Base-by-base conservation (phyloP, 495 filamentous ascomycete genomes). In the Melanomma pulvis-pyrius region DNA sequence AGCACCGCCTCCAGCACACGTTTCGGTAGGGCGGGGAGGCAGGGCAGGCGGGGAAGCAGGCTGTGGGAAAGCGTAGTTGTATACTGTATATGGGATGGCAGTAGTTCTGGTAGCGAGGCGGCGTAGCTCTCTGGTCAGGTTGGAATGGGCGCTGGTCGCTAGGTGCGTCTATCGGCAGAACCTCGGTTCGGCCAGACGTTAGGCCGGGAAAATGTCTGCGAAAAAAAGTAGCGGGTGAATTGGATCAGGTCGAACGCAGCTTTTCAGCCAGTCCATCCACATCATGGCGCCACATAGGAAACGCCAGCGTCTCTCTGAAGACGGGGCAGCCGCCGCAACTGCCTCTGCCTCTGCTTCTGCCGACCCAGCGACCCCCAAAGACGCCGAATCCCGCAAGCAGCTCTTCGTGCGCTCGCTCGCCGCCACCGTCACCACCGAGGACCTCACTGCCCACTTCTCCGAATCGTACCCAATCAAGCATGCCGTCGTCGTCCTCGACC, bases 401-500 rank as follows among this genome's bases (percentile, higher is more conserved):
- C 86, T 99, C 66, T 99, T 98, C 80, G 87, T 99, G 67, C 89
- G 92, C 70, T 92, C 90, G 30, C 84, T 99, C 41, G 87, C 92
- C 8, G 80, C 87, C 44, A 84, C 81, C 22, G 85, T 86, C 17
- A 97, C 96, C n/a, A 87, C 86, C 73, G 92, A 97, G 63, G 82
- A 81, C 46, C 83, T 99, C 32, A 88, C 91, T 47, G 86, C 90
- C 63, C 86, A 89, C 77, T 99, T 99, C 78, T 99, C 94, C 4
- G 87, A 97, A 76, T 87, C 89, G 58, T 97, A 92, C 74, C 92
- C 96, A 24, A 83, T 98, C 74, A 97, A 96, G 75, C 94, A 98
- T 77, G 93, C 93, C 55, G 89, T 88, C 5, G 91, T 92, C 13
- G 91, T 99, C 21, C 79, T 85, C 32, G 92, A 98, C 74, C 83